Evolutionary conservation across 1,284 basidiomycete genomes (phyloP), one percentile per base, ranked within the genome.

Genomic region (Xerocomus tenax): DNA sequence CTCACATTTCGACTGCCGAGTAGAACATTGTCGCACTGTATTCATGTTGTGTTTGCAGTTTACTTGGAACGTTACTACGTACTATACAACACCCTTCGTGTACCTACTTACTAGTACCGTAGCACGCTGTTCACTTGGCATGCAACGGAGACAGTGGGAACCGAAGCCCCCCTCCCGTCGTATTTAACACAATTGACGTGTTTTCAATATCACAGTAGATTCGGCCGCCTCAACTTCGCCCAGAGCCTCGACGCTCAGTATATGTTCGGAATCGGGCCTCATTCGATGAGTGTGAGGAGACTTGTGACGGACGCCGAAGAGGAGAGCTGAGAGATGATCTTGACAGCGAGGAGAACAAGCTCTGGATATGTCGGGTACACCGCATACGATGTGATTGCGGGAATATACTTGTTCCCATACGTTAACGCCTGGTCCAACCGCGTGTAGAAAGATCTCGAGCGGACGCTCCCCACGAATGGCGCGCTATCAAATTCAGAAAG

Each of bases 241-340:
- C 10, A 71, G 62, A 3, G 79, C 73, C 42, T 88, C 82, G 0
- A 73, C 68, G n/a, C 76, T 78, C 18, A 98, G 71, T 15, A 98
- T 91, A n/a, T 90, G 78, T 19, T 87, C 80, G 0, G 91, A 91
- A 60, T 97, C 91, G 48, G 77, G 76, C 52, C 87, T 91, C 86
- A 79, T 56, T 93, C 87, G 35, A 97, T 75, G 43, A 96, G 73
- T 0, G 86, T 82, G 10, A 87, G 82, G 23, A 98, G 72, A 58
- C 82, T 86, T 4, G 81, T 72, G 60, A 90, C 72, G 0, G 77
- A 73, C 3, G 73, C 63, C 0, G 78, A 79, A 1, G 68, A 63
- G 0, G 82, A 87, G 6, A 98, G 75, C 16, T 74, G 69, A 0
- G 79, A 68, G 26, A 97, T 68, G 42, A 94, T 86, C 65, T 88